Evolutionary conservation across 129 eudicot genomes (phyloP), one percentile per base, ranked within the genome.

Genomic region (Centaurea solstitialis): DNA sequence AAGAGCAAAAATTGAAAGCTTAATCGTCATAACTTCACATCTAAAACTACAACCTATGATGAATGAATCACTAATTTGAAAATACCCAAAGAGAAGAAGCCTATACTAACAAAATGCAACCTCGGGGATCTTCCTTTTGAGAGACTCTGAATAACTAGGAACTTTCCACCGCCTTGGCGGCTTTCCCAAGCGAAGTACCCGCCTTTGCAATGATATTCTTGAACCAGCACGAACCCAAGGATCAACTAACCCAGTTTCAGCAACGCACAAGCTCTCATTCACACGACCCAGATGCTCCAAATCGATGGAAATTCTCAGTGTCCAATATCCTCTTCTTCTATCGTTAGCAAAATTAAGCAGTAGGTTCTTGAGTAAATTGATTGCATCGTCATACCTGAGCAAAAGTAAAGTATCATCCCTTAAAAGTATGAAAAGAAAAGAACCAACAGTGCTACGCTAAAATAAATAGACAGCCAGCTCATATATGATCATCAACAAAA

Each of bases 311-410:
- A 94, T 88, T 84, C 98, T 90, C 75, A 94, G 80, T 74, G 97
- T 89, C 98, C 98, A 94, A 84, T 94, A 94, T 69, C 98, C 98
- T 82, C 98, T 92, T 89, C 98, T 89, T 90, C 94, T 79, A 87
- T 90, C 96, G 75, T 83, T 83, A 73, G 81, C 57, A 79, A 92
- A 94, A 62, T 76, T 86, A 26, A 53, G 72, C 70, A 92, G 83
- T 41, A 94, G 84, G 53, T 77, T 79, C 82, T 81, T 92, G n/a
- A 94, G 92, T 57, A 94, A 81, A 76, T 80, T 87, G 39, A 94
- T 84, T 74, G 98, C 98, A 39, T 94, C 94, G 26, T 28, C 81
- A 79, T 94, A 92, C 91, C 98, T 94, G 87, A 74, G 9, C 2
- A 83, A 17, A 57, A 35, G 21, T 15, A 73, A 57, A 65, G 23